Evolutionary conservation across 768 basidiomycete genomes (phyloP), one percentile per base, ranked within the genome.

Genomic region (Lepiota venenata): DNA sequence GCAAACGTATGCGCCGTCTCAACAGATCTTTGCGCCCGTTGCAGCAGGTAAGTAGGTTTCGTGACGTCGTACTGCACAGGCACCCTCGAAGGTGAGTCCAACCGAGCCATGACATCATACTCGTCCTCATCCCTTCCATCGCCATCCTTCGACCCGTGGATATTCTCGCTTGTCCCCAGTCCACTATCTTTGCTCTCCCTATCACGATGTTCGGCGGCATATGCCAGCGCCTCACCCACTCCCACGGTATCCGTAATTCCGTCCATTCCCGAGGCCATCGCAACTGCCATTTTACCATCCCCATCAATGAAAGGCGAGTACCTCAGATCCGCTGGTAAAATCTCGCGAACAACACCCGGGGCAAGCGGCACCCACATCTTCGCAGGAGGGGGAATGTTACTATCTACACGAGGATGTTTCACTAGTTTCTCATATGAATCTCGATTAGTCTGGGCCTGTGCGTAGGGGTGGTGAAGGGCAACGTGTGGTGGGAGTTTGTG

Each of bases 211-310:
- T 48, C 53, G 27, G 70, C 70, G 54, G 77, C 70, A 60, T 79
- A 78, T 2, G 76, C 78, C 35, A 91, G 72, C 15, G 82, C 81
- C 56, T 88, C 85, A 8, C 80, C 85, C 7, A 88, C 76, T 10
- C 81, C 84, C 38, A 83, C 79, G 21, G 69, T 76, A 66, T 81
- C 77, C 56, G 48, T 55, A 55, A 39, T 55, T 42, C 60, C 42
- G 18, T 56, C 56, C 53, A 3, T 38, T 18, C 35, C 12, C 29
- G 50, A 38, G 10, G 27, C 29, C 48, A 41, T 32, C 7, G 18
- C 12, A 22, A 20, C 36, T 11, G 10, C 21, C 53, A 21, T 44
- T 59, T 25, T 64, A 50, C 44, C 68, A 16, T 55, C 39, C 4
- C 16, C 69, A 12, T 71, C 58, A 36, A 71, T 60, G 56, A 69